Base-by-base conservation (phyloP, 768 basidiomycete genomes). In the Phylloporus sp. region DNA sequence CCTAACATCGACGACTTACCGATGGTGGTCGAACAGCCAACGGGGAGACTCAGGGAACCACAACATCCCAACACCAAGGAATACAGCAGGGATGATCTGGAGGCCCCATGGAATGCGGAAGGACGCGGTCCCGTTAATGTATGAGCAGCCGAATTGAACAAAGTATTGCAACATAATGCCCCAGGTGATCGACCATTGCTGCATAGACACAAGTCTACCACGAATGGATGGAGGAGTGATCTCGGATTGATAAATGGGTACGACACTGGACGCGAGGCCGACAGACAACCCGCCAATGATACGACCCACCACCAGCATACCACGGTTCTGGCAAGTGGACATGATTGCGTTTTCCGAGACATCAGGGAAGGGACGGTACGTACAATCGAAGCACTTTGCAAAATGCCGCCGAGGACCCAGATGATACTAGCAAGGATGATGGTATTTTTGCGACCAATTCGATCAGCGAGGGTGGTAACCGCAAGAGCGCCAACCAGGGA, bases 101-200 rank as follows among this genome's bases (percentile, higher is more conserved):
- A 89, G 66, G 46, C 82, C 82, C 84, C 84, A 86, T 9, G 86
- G 86, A 53, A 89, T 82, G 21, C 86, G 81, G 76, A 87, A 89
- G 0, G 84, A 85, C 0, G 84, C 83, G 11, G 62, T 71, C 26
- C 84, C 82, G 17, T 81, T 65, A 61, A 87, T 83, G 61, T 67
- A 66, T 1, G 83, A 86, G 61, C 81, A 84, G 9, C 84, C 84
- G 49, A 86, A 85, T 54, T 85, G 79, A 52, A 86, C 74, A 62
- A 86, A 86, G 68, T 87, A 81, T 52, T 86, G 85, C 35, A 88
- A 64, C 53, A 84, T 69, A 59, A 86, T 86, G 66, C 84, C 84
- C 82, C 86, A 86, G 0, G 84, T 85, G 58, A 85, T 86, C 3
- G 82, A 77, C 79, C 84, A 87, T 73, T 89, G 86, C 60, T 89